Conservation (phyloP, 2,329 filamentous ascomycete genomes). For the Colletotrichum sojae region DNA sequence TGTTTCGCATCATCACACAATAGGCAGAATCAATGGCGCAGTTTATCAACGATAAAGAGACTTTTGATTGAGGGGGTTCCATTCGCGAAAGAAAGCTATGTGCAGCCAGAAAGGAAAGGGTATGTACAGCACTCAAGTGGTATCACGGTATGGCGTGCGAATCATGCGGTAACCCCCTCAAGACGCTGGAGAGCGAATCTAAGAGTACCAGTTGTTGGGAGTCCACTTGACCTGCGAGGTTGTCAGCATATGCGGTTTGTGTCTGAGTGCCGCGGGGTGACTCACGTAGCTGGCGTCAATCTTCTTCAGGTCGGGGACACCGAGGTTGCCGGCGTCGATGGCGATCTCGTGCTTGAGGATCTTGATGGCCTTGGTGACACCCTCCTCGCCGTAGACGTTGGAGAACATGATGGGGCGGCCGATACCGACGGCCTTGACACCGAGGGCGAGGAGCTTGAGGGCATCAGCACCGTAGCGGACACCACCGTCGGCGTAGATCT, state of each 20-base stretch:
- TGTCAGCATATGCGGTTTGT: neutral
- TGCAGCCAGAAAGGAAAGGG: conserved; percentile 20
- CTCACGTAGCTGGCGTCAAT: conserved; percentile 46
- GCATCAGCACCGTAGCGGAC: conserved; percentile 59
- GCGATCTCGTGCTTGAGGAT: conserved; percentile 66
- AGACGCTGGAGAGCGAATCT: neutral
- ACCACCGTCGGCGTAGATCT: conserved; percentile 59
- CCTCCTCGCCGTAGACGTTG: conserved; percentile 65
- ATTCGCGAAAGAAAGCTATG: conserved; percentile 25
- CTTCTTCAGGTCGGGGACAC: conserved; percentile 54
- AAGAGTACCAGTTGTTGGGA: conserved; percentile 47
- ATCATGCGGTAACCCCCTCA: neutral
- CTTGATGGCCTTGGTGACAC: conserved; percentile 59
- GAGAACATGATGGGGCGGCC: conserved; percentile 67
- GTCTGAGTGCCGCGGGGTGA: neutral
- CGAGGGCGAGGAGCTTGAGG: conserved; percentile 60
- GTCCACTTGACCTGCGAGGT: conserved; percentile 47
- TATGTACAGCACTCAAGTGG: conserved; percentile 33
- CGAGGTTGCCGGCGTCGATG: conserved; percentile 60
- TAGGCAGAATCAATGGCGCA: neutral
- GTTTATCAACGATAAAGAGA: neutral
- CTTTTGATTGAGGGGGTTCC: conserved; percentile 16
- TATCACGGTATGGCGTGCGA: conserved; percentile 28
- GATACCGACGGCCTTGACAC: conserved; percentile 60
- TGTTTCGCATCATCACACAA: neutral